Conservation (phyloP, 805 yeast genomes). For the Ogataea allantospora region DNA sequence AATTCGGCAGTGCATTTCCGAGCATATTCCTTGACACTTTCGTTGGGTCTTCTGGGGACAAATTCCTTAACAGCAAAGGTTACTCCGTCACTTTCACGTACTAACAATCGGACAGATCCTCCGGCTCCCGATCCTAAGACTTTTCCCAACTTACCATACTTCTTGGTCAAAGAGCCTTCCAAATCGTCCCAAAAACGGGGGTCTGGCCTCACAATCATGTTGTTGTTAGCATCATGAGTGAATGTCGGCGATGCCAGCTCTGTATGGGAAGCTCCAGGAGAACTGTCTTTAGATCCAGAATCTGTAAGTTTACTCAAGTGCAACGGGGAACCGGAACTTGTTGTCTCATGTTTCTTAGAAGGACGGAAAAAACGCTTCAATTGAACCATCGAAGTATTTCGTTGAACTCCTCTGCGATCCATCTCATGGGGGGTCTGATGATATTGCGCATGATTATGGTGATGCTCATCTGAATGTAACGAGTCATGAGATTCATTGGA, state of each 20-base stretch:
- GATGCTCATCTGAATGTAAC: constrained; percentile 26
- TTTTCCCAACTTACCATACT: constrained; percentile 74
- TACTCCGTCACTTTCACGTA: constrained; percentile 64
- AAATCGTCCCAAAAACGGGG: constrained; percentile 44
- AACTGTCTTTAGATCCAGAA: constrained; percentile 18
- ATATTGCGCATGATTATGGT: constrained; percentile 11
- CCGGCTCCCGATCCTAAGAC: constrained; percentile 85
- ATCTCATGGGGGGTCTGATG: constrained; percentile 20
- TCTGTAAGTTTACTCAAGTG: constrained; percentile 30
- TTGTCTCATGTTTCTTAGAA: constrained; percentile 31
- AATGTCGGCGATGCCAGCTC: constrained; percentile 35
- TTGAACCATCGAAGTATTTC: constrained; percentile 58
- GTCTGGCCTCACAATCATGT: constrained; percentile 39
- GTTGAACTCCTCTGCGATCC: constrained; percentile 8
- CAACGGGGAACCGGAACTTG: constrained; percentile 26
- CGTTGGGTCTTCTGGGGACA: constrained; percentile 68
- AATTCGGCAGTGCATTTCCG: constrained; percentile 86
- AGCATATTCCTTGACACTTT: constrained; percentile 73
- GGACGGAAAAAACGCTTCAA: constrained; percentile 72
- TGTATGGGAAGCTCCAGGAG: constrained; percentile 23
- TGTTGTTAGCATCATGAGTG: constrained; percentile 39
- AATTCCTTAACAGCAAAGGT: constrained; percentile 85
- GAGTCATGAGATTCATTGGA: constrained; percentile 32
- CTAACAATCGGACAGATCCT: constrained; percentile 74
- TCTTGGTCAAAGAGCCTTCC: constrained; percentile 51